These are phyloP conservation scores for Vigna angularis DNA, from an alignment of 306 rosid species.

Conservation along the genomic window DNA sequence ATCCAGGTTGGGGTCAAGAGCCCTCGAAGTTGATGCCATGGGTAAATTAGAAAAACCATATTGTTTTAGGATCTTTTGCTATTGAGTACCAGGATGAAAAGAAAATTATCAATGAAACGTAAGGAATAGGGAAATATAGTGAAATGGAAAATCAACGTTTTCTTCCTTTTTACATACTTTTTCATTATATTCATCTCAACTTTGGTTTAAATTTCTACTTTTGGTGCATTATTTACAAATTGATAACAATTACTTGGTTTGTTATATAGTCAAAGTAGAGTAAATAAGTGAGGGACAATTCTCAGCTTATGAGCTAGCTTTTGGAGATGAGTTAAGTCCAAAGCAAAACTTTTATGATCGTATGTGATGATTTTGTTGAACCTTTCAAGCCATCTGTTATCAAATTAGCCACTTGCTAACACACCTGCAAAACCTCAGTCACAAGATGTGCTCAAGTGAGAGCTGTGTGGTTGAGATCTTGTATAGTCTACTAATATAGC, in stretches of 20 bases:
- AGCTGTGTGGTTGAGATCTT: not conserved
- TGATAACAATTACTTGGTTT: slow-evolving; percentile 22
- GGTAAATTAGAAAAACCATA: slow-evolving; percentile 57
- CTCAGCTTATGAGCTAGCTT: not conserved
- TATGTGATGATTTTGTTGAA: not conserved
- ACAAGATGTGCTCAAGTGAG: not conserved
- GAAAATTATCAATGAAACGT: not conserved
- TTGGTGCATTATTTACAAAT: slow-evolving; percentile 22
- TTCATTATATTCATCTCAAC: slow-evolving; percentile 9
- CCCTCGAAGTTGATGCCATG: slow-evolving; percentile 94
- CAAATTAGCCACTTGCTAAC: not conserved
- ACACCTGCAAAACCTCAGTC: not conserved
- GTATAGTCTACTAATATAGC: too few species aligned
- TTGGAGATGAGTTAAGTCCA: not conserved
- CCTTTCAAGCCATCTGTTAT: not conserved
- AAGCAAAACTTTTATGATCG: too few species aligned
- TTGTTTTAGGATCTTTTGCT: slow-evolving; percentile 20
- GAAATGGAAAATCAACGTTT: not conserved
- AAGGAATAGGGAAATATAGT: slow-evolving; percentile 19
- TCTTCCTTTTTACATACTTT: slow-evolving; percentile 26
- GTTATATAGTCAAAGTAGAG: not conserved
- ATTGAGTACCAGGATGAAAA: not conserved
- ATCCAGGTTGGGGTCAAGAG: slow-evolving; percentile 91
- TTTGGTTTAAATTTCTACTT: slow-evolving; percentile 29
- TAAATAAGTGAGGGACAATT: not conserved